Evolutionary conservation across 768 basidiomycete genomes (phyloP).

Genomic region (Crassisporium funariophilum): DNA sequence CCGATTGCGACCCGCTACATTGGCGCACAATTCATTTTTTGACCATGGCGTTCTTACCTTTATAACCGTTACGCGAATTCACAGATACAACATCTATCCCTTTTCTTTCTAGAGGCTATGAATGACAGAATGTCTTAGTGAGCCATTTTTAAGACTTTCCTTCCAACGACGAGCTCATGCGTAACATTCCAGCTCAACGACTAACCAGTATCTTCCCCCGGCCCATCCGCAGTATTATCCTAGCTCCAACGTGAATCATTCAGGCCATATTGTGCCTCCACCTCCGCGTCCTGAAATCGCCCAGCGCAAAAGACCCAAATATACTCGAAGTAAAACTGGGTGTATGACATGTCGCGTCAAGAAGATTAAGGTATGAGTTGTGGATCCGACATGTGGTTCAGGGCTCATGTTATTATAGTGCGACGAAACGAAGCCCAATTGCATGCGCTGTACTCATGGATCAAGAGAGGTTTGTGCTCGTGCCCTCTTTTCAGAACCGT

Average conservation of each 20-base stretch:
- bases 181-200: conserved; percentile 33
- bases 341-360: conserved; percentile 92
- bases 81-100: conserved; percentile 37
- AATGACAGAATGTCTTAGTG: conserved; percentile 59
- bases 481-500: conserved; percentile 3
- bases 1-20: conserved; percentile 45
- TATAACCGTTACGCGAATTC: conserved; percentile 57
- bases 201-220: conserved; percentile 45
- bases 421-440: conserved; percentile 87
- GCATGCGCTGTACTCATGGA: conserved; percentile 84
- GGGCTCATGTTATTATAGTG: conserved; percentile 49
- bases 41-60: conserved; percentile 37
- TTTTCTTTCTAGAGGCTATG: conserved; percentile 46
- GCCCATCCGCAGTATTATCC: conserved; percentile 43
- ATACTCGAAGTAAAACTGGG: conserved; percentile 92
- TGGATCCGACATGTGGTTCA: not conserved
- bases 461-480: conserved; percentile 69
- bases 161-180: conserved; percentile 16
- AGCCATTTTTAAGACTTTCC: conserved; percentile 27
- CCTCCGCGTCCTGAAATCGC: conserved; percentile 51
- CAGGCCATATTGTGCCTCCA: conserved; percentile 50
- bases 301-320: conserved; percentile 84
- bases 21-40: conserved; percentile 46
- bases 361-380: conserved; percentile 81
- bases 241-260: conserved; percentile 29